These are phyloP conservation scores for Austropuccinia psidii DNA, from an alignment of 1,284 basidiomycete species.

Conservation along the genomic window DNA sequence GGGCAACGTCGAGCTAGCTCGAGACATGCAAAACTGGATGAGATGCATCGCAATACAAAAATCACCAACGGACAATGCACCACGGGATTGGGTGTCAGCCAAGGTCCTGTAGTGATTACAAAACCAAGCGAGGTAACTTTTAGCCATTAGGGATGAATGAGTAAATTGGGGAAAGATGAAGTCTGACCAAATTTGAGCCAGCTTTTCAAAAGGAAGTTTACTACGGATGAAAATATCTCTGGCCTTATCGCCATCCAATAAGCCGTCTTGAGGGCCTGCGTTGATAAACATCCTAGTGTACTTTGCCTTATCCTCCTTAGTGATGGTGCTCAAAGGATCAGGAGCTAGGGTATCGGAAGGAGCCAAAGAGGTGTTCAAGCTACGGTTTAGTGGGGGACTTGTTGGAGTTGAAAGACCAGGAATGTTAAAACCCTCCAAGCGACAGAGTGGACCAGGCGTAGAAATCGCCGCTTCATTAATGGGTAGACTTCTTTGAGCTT, in stretches of 20 bases:
- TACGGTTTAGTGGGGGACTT: slow-evolving; percentile 41
- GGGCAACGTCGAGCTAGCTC: slow-evolving; percentile 67
- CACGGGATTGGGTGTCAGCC: slow-evolving; percentile 87
- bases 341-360: slow-evolving; percentile 48
- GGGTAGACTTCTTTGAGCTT: slow-evolving; percentile 78
- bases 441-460: slow-evolving; percentile 63
- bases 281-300: slow-evolving; percentile 70
- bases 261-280: slow-evolving; percentile 64
- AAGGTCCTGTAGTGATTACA: slow-evolving; percentile 60
- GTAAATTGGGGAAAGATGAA: not conserved
- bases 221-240: slow-evolving; percentile 89
- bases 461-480: slow-evolving; percentile 52
- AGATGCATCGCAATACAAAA: slow-evolving; percentile 84
- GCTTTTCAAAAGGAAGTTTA: slow-evolving; percentile 75
- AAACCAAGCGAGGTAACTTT: slow-evolving; percentile 5
- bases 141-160: not conserved
- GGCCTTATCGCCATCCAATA: slow-evolving; percentile 78
- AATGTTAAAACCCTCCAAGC: slow-evolving; percentile 63
- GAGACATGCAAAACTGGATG: slow-evolving; percentile 59
- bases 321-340: slow-evolving; percentile 58
- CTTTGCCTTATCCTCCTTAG: slow-evolving; percentile 69
- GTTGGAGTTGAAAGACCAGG: slow-evolving; percentile 46
- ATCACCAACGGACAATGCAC: slow-evolving; percentile 78
- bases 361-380: slow-evolving; percentile 55
- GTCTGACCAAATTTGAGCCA: slow-evolving; percentile 84